A percentile compares a stretch with the other conserved stretches of the same genome.
Evolutionary conservation across 129 eudicot genomes (phyloP).

Genomic region (Arctium minus): DNA sequence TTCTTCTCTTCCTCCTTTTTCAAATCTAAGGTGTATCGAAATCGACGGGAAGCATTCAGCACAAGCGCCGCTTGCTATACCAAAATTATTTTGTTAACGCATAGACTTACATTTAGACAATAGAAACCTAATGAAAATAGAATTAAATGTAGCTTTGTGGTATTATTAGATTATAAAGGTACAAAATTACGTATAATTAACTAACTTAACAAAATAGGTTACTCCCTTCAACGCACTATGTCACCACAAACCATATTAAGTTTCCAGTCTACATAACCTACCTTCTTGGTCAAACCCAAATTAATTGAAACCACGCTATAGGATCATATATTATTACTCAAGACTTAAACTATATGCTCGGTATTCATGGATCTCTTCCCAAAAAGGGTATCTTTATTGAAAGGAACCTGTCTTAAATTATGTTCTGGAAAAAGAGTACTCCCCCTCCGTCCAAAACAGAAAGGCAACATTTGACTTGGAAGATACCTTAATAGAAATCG

Average conservation of each 20-base stretch:
- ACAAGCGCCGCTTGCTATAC: constrained; percentile 97
- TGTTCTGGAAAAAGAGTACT: background rate
- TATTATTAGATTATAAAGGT: background rate
- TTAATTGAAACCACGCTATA: background rate
- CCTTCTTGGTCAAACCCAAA: constrained; percentile 14
- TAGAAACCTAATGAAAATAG: background rate
- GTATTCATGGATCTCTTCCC: background rate
- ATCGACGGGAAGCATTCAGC: constrained; percentile 91
- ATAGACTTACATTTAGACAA: background rate
- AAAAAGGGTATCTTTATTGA: background rate
- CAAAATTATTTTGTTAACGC: constrained; percentile 12
- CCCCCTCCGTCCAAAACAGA: background rate
- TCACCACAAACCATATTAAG: constrained; percentile 12
- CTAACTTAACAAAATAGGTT: background rate
- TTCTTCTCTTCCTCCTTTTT: constrained; percentile 92
- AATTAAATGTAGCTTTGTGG: background rate
- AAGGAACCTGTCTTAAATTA: background rate
- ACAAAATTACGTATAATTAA: constrained; percentile 1
- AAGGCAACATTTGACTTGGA: constrained; percentile 13
- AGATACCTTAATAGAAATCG: background rate
- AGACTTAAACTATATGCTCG: background rate
- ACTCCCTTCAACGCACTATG: background rate
- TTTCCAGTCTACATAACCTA: background rate
- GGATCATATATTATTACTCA: background rate
- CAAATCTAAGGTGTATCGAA: constrained; percentile 92